These are phyloP conservation scores for Fraxinus pennsylvanica DNA, from an alignment of 257 asterid species.

Conservation along the genomic window DNA sequence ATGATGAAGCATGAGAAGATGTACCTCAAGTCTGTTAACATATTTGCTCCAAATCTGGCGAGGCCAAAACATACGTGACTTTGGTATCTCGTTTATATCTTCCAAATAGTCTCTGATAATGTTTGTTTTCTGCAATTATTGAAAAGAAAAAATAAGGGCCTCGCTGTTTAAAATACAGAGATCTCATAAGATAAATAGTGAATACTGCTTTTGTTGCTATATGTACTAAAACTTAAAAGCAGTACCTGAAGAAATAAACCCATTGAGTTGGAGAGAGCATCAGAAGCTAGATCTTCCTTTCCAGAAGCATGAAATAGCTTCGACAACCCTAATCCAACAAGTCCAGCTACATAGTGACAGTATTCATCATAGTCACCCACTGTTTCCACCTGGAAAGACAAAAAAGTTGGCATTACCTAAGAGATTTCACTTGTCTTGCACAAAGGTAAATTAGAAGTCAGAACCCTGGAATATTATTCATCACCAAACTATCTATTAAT, in stretches of 20 bases:
- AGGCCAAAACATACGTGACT: slow-evolving; percentile 99
- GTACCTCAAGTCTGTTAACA: slow-evolving; percentile 87
- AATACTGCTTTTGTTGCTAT: slow-evolving; percentile 16
- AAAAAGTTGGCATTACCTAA: slow-evolving; percentile 5
- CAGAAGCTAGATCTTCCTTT: slow-evolving; percentile 73
- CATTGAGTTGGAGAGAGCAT: slow-evolving; percentile 85
- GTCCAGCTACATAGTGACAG: slow-evolving; percentile 98
- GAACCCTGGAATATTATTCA: background rate
- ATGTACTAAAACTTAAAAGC: slow-evolving; percentile 22
- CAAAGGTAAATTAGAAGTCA: background rate
- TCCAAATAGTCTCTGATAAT: slow-evolving; percentile 94
- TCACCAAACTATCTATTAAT: slow-evolving; percentile 6
- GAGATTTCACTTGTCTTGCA: background rate
- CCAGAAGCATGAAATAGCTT: slow-evolving; percentile 94
- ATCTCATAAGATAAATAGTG: slow-evolving; percentile 13
- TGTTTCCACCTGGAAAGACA: slow-evolving; percentile 79
- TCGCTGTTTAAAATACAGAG: slow-evolving; percentile 20
- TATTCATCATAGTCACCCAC: slow-evolving; percentile 87
- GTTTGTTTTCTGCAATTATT: slow-evolving; percentile 72
- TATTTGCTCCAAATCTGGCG: slow-evolving; percentile 94
- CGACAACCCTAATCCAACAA: slow-evolving; percentile 90
- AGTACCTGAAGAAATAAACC: slow-evolving; percentile 95
- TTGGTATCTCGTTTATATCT: slow-evolving; percentile 94
- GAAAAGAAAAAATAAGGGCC: slow-evolving; percentile 22
- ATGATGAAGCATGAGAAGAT: slow-evolving; percentile 16